Percentiles rank a stretch among this genome's conserved stretches.
Conservation (phyloP, 2,329 filamentous ascomycete genomes). For the Coniella lustricola region DNA sequence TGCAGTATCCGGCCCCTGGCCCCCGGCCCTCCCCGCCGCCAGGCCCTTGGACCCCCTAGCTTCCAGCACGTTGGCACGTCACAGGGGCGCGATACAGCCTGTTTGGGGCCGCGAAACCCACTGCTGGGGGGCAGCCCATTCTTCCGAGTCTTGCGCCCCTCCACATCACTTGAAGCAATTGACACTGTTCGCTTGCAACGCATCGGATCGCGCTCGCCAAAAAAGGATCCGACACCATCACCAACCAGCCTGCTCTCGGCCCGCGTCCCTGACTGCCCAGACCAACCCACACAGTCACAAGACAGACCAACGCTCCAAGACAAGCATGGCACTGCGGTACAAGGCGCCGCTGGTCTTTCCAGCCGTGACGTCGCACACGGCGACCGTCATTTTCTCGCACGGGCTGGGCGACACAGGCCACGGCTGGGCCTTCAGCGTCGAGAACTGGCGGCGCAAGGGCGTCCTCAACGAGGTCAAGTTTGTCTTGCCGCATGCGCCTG, state of each 20-base stretch:
- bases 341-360: conserved; percentile 62
- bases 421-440: conserved; percentile 75
- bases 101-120: no score
- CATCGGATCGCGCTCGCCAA: background rate
- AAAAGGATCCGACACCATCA: background rate
- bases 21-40: no score
- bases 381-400: conserved; percentile 90
- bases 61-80: no score
- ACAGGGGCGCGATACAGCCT: no score
- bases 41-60: no score
- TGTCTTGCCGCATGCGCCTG: conserved; percentile 84
- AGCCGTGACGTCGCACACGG: conserved; percentile 76
- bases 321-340: conserved; percentile 25
- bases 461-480: conserved; percentile 88
- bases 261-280: background rate
- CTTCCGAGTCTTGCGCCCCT: no score
- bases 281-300: background rate
- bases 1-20: conserved; percentile 1
- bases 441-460: conserved; percentile 76
- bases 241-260: background rate
- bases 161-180: no score
- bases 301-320: no score
- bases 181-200: background rate
- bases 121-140: no score
- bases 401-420: conserved; percentile 79